Base-by-base conservation (phyloP, 495 filamentous ascomycete species). In the Parathielavia hyrcaniae region DNA sequence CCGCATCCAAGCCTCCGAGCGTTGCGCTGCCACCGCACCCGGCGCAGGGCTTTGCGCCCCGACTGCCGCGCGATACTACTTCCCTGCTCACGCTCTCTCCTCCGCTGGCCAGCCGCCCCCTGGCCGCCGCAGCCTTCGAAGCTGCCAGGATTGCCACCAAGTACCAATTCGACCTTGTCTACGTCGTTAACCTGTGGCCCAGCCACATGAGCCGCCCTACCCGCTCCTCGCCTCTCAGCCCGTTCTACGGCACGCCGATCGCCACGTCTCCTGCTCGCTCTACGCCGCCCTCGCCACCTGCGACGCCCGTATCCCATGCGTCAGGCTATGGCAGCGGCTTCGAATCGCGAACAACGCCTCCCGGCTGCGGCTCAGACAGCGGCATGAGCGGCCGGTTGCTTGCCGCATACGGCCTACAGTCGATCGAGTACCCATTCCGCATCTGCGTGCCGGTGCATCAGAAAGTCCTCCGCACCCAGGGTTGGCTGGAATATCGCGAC, bases 181-280 rank as follows among this genome's bases (percentile, higher is more conserved):
- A 76, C 38, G 66, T 77, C 35, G 67, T 76, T 41, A 75, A 73
- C 45, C 62, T 77, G 4, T 75, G 74, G 75, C 75, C 75, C 6
- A 68, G 40, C 38, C 50, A 62, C 44, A 59, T 64, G 57, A 68
- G 61, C 50, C 48, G 34, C 20, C 52, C 53, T 16, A 50, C 41
- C 35, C 48, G 12, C 13, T 47, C 12, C 14, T 30, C 60, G 30
- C 35, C 53, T 11, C 50, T 57, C 36, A 58, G 50, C 14, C 45
- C 52, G 14, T 22, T 57, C 11, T 64, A 53, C 17, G 35, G 45
- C 19, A 57, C 60, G 10, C 61, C 53, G 9, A 11, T 50, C 38
- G 19, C 58, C 5, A 56, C 60, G 6, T 57, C 50, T 10, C 23
- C 39, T 35, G 5, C 52, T 32, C 22, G 17, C 4, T 9, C 20